Evolutionary conservation across 1,139 yeast species (phyloP).

Genomic region (Scheffersomyces quercinus): DNA sequence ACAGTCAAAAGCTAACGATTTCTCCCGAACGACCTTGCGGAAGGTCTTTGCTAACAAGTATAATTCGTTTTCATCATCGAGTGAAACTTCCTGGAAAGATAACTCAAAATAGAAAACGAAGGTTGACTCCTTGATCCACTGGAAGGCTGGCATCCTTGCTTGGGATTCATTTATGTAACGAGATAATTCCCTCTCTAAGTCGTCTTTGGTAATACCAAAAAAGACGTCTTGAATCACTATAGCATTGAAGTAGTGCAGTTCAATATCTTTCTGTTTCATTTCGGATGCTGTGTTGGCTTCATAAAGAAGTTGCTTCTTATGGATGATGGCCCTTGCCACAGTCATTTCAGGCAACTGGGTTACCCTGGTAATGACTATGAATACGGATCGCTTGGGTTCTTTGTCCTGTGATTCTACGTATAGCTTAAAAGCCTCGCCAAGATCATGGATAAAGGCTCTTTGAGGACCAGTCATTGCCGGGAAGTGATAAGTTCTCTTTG

Average conservation of each 20-base stretch:
- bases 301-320: conserved; percentile 31
- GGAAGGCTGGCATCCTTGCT: conserved; percentile 25
- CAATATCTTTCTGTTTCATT: conserved; percentile 21
- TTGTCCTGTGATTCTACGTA: conserved; percentile 77
- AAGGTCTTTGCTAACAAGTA: conserved; percentile 32
- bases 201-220: conserved; percentile 52
- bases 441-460: conserved; percentile 67
- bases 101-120: conserved; percentile 43
- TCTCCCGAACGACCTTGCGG: conserved; percentile 31
- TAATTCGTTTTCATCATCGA: conserved; percentile 35
- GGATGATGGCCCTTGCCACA: conserved; percentile 26
- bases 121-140: conserved; percentile 43
- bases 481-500: conserved; percentile 50
- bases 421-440: conserved; percentile 60
- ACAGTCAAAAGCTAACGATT: conserved; percentile 52
- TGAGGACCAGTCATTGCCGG: conserved; percentile 73
- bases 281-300: conserved; percentile 25
- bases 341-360: conserved; percentile 31
- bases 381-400: conserved; percentile 77
- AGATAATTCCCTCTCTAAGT: conserved; percentile 36
- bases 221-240: conserved; percentile 54
- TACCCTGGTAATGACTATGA: conserved; percentile 47
- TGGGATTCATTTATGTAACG: conserved; percentile 20
- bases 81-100: conserved; percentile 20
- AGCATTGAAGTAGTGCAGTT: conserved; percentile 46